Evolutionary conservation across 2,329 filamentous ascomycete genomes (phyloP).

Genomic region (Geosmithia putterillii): DNA sequence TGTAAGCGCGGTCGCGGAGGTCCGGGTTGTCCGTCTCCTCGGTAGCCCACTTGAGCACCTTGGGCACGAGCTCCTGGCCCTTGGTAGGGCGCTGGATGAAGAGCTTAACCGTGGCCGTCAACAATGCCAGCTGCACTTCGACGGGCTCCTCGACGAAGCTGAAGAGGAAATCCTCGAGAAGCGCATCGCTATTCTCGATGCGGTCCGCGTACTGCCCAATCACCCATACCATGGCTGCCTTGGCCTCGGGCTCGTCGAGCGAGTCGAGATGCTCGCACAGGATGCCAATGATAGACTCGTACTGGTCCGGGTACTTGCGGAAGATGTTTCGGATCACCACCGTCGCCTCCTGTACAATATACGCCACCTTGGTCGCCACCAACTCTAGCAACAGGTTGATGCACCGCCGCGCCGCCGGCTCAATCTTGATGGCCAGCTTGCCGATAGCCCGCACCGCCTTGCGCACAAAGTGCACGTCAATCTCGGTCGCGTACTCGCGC

Average conservation of each 20-base stretch:
- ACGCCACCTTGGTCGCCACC: conserved; percentile 94
- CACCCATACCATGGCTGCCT: conserved; percentile 98
- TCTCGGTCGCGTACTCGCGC: conserved; percentile 93
- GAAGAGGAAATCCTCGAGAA: conserved; percentile 90
- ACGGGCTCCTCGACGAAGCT: conserved; percentile 90
- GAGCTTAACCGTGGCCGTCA: conserved; percentile 93
- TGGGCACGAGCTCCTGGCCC: conserved; percentile 83
- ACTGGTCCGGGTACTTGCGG: conserved; percentile 97
- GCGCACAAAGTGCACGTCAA: conserved; percentile 96
- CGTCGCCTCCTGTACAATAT: conserved; percentile 97
- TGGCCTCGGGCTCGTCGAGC: conserved; percentile 92
- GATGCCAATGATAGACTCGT: conserved; percentile 93
- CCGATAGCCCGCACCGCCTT: conserved; percentile 96
- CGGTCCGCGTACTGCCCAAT: conserved; percentile 96
- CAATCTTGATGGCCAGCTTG: conserved; percentile 97
- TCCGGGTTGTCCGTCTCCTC: conserved; percentile 99
- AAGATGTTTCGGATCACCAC: conserved; percentile 99
- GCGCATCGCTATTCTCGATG: conserved; percentile 89
- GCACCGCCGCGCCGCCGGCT: conserved; percentile 79
- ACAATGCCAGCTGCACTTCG: conserved; percentile 85
- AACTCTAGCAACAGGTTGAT: conserved; percentile 88
- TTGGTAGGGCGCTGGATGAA: conserved; percentile 96
- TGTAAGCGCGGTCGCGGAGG: conserved; percentile 88
- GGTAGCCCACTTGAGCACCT: conserved; percentile 95
- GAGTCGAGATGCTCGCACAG: conserved; percentile 95